phyloP scores from a whole-genome alignment of 2,329 filamentous ascomycete genomes.

The Teratosphaeria epicoccoides region DNA sequence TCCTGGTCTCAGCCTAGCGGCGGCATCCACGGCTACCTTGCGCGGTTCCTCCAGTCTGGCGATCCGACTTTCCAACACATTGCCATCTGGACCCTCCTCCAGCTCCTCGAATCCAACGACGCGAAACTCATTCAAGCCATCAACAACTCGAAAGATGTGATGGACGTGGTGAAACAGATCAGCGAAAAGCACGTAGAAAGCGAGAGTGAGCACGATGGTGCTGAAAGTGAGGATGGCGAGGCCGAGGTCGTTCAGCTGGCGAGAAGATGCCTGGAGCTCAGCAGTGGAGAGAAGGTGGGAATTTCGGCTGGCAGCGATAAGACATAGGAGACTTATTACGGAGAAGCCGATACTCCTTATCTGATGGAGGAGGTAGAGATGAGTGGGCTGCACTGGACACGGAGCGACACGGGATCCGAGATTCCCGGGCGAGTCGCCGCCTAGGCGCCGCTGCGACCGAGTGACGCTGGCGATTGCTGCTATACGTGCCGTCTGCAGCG shows the following conservation, averaged over 20 bases:
- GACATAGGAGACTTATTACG: neutral
- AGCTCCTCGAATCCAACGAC: slow-evolving; percentile 91
- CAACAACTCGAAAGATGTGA: slow-evolving; percentile 79
- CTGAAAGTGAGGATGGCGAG: slow-evolving; percentile 86
- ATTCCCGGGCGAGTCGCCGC: neutral
- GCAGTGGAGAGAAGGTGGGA: neutral
- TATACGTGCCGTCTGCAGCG: neutral
- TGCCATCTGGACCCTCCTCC: slow-evolving; percentile 93
- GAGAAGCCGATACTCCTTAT: neutral
- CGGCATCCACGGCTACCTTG: slow-evolving; percentile 90
- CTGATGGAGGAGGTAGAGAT: neutral
- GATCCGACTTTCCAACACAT: slow-evolving; percentile 99
- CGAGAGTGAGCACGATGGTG: slow-evolving; percentile 70
- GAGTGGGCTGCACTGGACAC: neutral
- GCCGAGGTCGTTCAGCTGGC: slow-evolving; percentile 87
- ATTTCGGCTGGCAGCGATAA: neutral
- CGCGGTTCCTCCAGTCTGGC: slow-evolving; percentile 82
- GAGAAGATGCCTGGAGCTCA: slow-evolving; percentile 69
- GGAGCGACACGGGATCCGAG: neutral
- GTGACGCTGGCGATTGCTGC: neutral
- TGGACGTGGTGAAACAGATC: slow-evolving; percentile 84
- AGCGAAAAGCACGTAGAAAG: slow-evolving; percentile 80
- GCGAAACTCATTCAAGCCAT: slow-evolving; percentile 80
- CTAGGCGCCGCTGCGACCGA: neutral
- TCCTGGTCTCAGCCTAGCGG: slow-evolving; percentile 89